Percentiles rank a stretch among this genome's conserved stretches.
phyloP scores from a whole-genome alignment of 306 rosid species.

The Fagus crenata region DNA sequence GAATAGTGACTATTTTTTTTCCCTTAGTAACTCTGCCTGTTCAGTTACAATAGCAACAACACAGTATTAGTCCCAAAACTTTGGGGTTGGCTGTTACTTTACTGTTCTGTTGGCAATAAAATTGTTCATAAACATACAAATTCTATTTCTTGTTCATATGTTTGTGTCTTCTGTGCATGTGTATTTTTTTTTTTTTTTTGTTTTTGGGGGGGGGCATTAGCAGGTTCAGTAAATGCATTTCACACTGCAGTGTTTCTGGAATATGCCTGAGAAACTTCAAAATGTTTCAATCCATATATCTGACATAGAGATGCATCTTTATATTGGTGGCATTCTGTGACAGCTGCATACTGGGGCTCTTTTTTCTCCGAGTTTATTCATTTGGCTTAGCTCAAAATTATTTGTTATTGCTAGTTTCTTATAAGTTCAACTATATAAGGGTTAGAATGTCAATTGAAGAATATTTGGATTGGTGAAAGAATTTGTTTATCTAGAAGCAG shows the following conservation, averaged over 20 bases:
- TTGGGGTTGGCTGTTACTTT: neutral
- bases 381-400: neutral
- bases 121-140: neutral
- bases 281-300: neutral
- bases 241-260: neutral
- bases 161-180: neutral
- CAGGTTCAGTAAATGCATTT: neutral
- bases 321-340: neutral
- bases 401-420: neutral
- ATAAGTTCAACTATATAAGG: neutral
- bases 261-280: neutral
- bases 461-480: neutral
- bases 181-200: too few species aligned
- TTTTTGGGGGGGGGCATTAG: neutral
- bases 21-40: too few species aligned
- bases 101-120: neutral
- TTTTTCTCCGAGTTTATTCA: neutral
- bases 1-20: neutral
- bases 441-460: neutral
- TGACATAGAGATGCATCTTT: neutral
- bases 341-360: neutral
- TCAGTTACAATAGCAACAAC: too few species aligned
- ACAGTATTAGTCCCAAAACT: too few species aligned
- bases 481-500: conserved; percentile 12
- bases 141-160: neutral